Conservation (phyloP, 495 filamentous ascomycete genomes). For the Beverwykella pulmonaria region DNA sequence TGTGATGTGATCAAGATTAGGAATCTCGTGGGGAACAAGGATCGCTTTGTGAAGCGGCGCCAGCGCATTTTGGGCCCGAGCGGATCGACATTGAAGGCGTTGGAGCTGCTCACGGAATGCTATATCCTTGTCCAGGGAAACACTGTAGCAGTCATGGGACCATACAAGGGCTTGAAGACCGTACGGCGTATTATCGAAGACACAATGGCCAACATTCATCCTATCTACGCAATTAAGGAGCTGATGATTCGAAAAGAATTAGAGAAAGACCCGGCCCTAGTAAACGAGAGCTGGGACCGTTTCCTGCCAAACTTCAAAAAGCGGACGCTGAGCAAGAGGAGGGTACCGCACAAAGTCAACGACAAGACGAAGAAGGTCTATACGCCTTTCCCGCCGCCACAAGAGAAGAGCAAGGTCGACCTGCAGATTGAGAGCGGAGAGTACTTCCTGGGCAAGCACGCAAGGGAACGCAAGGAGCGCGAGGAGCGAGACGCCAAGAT, state of each 20-base stretch:
- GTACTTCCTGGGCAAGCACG: constrained; percentile 91
- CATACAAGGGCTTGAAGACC: constrained; percentile 90
- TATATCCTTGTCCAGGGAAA: constrained; percentile 98
- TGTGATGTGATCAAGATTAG: constrained; percentile 94
- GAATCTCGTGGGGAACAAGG: constrained; percentile 88
- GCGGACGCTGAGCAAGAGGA: constrained; percentile 81
- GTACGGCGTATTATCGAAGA: constrained; percentile 88
- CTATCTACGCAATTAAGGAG: constrained; percentile 94
- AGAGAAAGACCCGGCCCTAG: constrained; percentile 89
- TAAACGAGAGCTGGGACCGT: constrained; percentile 87
- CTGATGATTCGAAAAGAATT: constrained; percentile 99
- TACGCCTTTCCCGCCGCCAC: constrained; percentile 72
- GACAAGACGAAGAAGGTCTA: constrained; percentile 95
- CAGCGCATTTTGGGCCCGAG: constrained; percentile 87
- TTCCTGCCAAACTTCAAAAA: constrained; percentile 99
- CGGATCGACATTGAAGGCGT: constrained; percentile 84
- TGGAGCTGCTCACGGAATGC: constrained; percentile 90
- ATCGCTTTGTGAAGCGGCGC: constrained; percentile 93
- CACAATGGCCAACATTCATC: constrained; percentile 86
- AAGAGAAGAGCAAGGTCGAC: constrained; percentile 96
- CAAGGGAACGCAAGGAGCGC: constrained; percentile 78
- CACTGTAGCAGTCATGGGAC: constrained; percentile 89
- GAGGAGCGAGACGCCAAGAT: constrained; percentile 80
- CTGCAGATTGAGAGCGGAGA: constrained; percentile 97
- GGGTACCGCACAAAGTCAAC: constrained; percentile 78